Evolutionary conservation across 2,329 filamentous ascomycete genomes (phyloP).

Genomic region (Pseudohalonectria lignicola): DNA sequence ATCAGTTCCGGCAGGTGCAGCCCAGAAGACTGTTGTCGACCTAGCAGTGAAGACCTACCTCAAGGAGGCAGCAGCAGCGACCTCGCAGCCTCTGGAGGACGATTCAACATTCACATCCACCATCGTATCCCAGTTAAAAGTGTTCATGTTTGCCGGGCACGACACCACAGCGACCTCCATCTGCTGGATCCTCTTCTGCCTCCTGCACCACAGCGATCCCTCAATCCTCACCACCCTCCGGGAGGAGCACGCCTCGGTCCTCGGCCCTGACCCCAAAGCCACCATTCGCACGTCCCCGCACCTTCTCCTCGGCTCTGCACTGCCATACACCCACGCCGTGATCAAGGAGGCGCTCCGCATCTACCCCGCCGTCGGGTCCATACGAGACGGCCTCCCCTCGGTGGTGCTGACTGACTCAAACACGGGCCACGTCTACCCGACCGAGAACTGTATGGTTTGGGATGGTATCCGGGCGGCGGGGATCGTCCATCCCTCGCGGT

Average conservation of each 20-base stretch:
- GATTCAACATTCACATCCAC: not conserved
- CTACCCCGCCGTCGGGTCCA: not conserved
- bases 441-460: not conserved
- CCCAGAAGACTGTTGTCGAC: not conserved
- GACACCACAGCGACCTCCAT: not conserved
- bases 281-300: not conserved
- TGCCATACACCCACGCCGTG: not conserved
- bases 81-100: not conserved
- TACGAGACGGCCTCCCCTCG: not conserved
- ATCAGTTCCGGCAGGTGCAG: too few relatives aligned
- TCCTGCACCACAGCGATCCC: slow-evolving; percentile 4
- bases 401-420: not conserved
- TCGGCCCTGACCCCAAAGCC: slow-evolving; percentile 12
- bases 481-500: too few relatives aligned
- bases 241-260: slow-evolving; percentile 9
- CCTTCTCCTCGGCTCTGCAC: not conserved
- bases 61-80: too few relatives aligned
- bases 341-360: not conserved
- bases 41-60: not conserved
- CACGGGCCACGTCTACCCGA: not conserved
- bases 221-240: slow-evolving; percentile 13
- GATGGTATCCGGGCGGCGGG: not conserved
- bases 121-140: not conserved
- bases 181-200: not conserved
- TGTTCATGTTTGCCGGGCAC: not conserved